Percentiles rank a stretch among this genome's conserved stretches.
Evolutionary conservation across 179 eudicot genomes (phyloP).

Genomic region (Nepenthes alata): DNA sequence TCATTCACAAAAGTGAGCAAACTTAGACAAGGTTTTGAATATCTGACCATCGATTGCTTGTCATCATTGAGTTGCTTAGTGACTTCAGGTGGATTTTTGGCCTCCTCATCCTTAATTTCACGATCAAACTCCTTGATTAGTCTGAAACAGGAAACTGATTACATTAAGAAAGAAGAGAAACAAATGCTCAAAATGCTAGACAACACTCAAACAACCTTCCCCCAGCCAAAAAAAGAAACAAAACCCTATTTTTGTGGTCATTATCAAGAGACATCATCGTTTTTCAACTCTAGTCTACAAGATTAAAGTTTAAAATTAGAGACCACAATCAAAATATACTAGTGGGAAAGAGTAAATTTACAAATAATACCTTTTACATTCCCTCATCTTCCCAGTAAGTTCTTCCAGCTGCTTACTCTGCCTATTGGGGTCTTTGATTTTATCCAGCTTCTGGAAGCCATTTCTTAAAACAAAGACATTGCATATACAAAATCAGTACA

Average conservation of each 20-base stretch:
- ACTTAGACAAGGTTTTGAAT: neutral
- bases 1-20: neutral
- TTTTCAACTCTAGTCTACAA: too few relatives aligned
- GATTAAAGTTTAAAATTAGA: too few relatives aligned
- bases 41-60: conserved; percentile 81
- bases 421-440: conserved; percentile 77
- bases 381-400: conserved; percentile 94
- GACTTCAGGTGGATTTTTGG: conserved; percentile 65
- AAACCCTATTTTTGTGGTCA: too few relatives aligned
- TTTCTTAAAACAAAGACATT: conserved; percentile 36
- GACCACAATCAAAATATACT: neutral
- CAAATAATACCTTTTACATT: conserved; percentile 66
- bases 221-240: too few relatives aligned
- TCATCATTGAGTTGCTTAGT: conserved; percentile 86
- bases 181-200: neutral
- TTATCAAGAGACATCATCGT: too few relatives aligned
- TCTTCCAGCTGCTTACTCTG: conserved; percentile 97
- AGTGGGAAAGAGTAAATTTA: too few relatives aligned
- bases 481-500: neutral
- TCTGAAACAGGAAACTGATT: conserved; percentile 19
- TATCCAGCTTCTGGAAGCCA: conserved; percentile 97
- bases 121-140: conserved; percentile 96
- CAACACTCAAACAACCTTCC: neutral
- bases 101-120: conserved; percentile 87
- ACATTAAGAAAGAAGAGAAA: neutral